Evolutionary conservation across 139 green algal species (phyloP).

Genomic region (Chlorella vulgaris): DNA sequence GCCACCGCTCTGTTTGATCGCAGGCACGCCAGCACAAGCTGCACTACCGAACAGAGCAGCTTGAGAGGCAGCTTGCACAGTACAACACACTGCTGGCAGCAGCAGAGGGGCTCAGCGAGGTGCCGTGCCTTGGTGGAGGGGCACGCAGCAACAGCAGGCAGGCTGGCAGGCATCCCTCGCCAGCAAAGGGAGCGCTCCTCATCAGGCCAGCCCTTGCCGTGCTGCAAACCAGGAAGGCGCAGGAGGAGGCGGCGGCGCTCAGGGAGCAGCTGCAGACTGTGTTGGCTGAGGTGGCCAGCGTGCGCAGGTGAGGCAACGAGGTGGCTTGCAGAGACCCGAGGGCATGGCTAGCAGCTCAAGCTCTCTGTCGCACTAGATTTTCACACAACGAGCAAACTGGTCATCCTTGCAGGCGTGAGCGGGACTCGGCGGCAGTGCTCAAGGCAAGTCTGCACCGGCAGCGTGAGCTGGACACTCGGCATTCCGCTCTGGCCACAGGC

Average conservation of each 20-base stretch:
- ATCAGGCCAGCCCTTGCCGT: neutral
- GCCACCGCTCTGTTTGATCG: no score
- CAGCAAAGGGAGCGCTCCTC: neutral
- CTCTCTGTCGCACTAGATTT: neutral
- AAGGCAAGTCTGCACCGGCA: neutral
- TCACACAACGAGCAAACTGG: neutral
- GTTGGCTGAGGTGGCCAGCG: neutral
- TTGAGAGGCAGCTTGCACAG: constrained; percentile 30
- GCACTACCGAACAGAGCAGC: neutral
- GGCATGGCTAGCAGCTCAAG: neutral
- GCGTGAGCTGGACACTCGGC: neutral
- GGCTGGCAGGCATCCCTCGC: neutral
- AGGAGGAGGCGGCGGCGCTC: constrained; percentile 10
- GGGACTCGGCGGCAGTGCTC: neutral
- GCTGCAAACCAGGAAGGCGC: neutral
- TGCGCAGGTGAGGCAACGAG: constrained; percentile 20
- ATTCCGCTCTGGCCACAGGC: neutral
- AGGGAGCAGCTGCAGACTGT: neutral
- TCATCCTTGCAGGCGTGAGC: neutral
- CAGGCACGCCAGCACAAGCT: constrained; percentile 18
- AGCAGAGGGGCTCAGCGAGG: neutral
- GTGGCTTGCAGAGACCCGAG: neutral
- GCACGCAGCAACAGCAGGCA: neutral
- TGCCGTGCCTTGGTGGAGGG: neutral
- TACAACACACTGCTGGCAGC: constrained; percentile 14